Conservation (phyloP, 1,284 basidiomycete species). For the Microbotryum silenes-acaulis region DNA sequence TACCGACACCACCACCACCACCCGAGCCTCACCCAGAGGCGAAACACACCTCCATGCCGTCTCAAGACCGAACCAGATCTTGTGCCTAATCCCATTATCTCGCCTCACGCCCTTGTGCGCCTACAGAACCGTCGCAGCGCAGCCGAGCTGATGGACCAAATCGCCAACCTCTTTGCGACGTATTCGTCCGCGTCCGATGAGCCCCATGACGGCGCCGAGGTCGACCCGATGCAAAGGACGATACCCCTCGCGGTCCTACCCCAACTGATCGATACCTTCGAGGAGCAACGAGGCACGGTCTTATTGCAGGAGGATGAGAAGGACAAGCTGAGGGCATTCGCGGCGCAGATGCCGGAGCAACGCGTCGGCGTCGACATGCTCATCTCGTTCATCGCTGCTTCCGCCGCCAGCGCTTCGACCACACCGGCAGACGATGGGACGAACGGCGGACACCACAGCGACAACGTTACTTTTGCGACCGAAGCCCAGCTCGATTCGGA, state of each 20-base stretch:
- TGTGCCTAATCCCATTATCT: too few relatives aligned
- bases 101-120: too few relatives aligned
- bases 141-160: conserved; percentile 17
- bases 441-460: too few relatives aligned
- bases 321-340: conserved; percentile 1
- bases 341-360: conserved; percentile 3
- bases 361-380: conserved; percentile 23
- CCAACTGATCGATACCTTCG: conserved; percentile 17
- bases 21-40: too few relatives aligned
- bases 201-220: conserved; percentile 8
- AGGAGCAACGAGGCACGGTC: conserved; percentile 15
- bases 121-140: conserved; percentile 1
- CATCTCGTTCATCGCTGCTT: conserved; percentile 4
- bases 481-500: too few relatives aligned
- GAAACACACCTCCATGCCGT: too few relatives aligned
- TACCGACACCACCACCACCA: too few relatives aligned
- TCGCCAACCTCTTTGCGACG: conserved; percentile 23
- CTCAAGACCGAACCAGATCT: too few relatives aligned
- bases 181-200: conserved; percentile 7
- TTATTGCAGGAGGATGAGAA: conserved; percentile 11
- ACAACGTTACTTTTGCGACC: too few relatives aligned
- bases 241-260: conserved; percentile 11
- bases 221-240: background rate
- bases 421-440: too few relatives aligned
- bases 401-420: too few relatives aligned